Evolutionary conservation across 805 yeast genomes (phyloP).

Genomic region (Pichia gijzeniarum): DNA sequence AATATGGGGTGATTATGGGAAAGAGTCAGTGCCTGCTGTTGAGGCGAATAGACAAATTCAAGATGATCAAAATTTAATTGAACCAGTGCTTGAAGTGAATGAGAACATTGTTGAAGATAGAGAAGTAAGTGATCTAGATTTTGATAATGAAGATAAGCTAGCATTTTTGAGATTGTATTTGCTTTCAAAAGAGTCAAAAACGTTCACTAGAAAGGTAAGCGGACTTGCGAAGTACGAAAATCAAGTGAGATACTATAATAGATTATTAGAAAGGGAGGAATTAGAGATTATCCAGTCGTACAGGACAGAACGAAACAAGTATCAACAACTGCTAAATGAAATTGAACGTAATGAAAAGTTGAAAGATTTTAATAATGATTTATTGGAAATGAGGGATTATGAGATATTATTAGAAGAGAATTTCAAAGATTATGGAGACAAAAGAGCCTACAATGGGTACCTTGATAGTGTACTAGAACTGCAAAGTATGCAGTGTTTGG

Average conservation of each 20-base stretch:
- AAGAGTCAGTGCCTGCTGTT: background rate
- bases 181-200: conserved; percentile 13
- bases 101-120: too few relatives aligned
- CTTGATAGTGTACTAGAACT: conserved; percentile 23
- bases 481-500: conserved; percentile 23
- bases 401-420: conserved; percentile 25
- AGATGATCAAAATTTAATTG: background rate
- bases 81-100: background rate
- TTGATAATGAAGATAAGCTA: conserved; percentile 10
- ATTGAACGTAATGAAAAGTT: conserved; percentile 12
- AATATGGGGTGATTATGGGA: conserved; percentile 1
- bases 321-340: conserved; percentile 12
- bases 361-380: conserved; percentile 22
- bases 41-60: background rate
- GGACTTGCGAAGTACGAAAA: background rate
- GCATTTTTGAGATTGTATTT: conserved; percentile 17
- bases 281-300: conserved; percentile 7
- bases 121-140: background rate
- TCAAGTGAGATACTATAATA: conserved; percentile 8
- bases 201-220: background rate
- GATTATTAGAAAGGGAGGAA: conserved; percentile 5
- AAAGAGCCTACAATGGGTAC: conserved; percentile 22
- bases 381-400: conserved; percentile 30
- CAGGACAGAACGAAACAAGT: conserved; percentile 7
- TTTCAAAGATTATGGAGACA: conserved; percentile 22